Percentiles rank a stretch among this genome's conserved stretches.
These are phyloP conservation scores for Microdochium paspali DNA, from an alignment of 2,329 filamentous ascomycete species.

Conservation along the genomic window DNA sequence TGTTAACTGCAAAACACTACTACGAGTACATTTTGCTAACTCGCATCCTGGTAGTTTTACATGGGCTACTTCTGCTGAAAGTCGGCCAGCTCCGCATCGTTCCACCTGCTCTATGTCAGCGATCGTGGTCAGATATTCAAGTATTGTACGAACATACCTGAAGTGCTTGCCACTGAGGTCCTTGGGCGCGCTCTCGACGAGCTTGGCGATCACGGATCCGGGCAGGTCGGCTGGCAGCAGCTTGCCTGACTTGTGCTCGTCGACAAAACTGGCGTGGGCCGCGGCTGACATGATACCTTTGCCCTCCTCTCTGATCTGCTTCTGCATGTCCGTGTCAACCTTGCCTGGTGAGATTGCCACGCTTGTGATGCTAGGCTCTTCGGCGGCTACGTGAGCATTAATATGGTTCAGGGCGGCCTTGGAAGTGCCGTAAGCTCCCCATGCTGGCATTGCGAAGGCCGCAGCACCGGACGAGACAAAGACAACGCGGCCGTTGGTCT, in stretches of 20 bases:
- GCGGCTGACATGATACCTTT: slow-evolving; percentile 37
- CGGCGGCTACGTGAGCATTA: slow-evolving; percentile 59
- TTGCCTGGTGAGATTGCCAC: slow-evolving; percentile 70
- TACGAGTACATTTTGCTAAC: slow-evolving; percentile 5
- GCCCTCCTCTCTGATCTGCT: slow-evolving; percentile 59
- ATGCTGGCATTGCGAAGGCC: slow-evolving; percentile 53
- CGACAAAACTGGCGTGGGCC: slow-evolving; percentile 59
- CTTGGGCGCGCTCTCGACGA: slow-evolving; percentile 55
- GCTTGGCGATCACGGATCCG: slow-evolving; percentile 73
- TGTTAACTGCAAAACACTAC: slow-evolving; percentile 4
- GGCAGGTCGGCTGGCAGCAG: slow-evolving; percentile 77
- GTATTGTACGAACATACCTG: slow-evolving; percentile 35
- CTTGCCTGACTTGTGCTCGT: slow-evolving; percentile 59
- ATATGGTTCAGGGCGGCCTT: slow-evolving; percentile 82
- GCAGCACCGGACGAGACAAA: slow-evolving; percentile 77
- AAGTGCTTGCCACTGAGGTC: slow-evolving; percentile 70
- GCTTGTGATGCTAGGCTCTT: slow-evolving; percentile 68
- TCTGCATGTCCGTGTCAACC: slow-evolving; percentile 86
- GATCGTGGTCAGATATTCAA: slow-evolving; percentile 2
- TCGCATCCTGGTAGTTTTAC: slow-evolving; percentile 1
- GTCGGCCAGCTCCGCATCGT: slow-evolving; percentile 38
- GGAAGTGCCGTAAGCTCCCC: slow-evolving; percentile 73
- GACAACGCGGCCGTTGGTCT: slow-evolving; percentile 60
- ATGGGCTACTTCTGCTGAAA: slow-evolving; percentile 32
- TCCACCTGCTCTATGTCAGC: slow-evolving; percentile 34